Base-by-base conservation (phyloP, 73 alveolate genomes). In the Blepharisma japonicum region DNA sequence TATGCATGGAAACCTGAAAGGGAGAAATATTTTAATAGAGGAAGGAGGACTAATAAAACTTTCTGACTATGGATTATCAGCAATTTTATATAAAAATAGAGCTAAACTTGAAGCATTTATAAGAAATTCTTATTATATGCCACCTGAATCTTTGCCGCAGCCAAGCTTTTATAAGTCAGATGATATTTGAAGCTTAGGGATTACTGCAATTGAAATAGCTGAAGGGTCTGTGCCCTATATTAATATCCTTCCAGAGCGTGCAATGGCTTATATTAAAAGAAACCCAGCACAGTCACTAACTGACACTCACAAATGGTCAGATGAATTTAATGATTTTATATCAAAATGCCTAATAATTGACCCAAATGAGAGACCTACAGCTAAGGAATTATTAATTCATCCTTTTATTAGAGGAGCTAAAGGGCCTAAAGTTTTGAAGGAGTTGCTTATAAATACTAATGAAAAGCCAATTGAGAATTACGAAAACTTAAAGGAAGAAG, bases 1-100 rank as follows among this genome's bases (percentile, higher is more conserved):
- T 78, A 83, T 83, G 48, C 93, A 90, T 79, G 79, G 97, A 83
- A 94, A 90, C 78, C 68, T 90, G 49, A 90, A 90, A 76, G 88
- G 94, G 8, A 94, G 93, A 8, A 90, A 90, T 81, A 80, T 90
- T 48, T 86, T 83, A 77, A 78, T 85, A 51, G 94, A 87, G 77
- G 80, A 77, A 72, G 86, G 83, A 42, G 90, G 97, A n/a, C 79
- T 83, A 8, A 86, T 90, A 45, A 85, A 77, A 50, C 68, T 90
- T 14, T 91, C 94, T 7, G 97, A 90, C 68, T 90, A 86, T 54
- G 97, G 97, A 6, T 80, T 81, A 18, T 55, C 83, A 18, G 81
- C 80, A 55, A n/a, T 23, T 45, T 50, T 68, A 11, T 55, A 53
- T 42, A 81, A 68, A 32, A 83, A 81, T 18, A 68, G 51, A 42